Evolutionary conservation across 2,329 filamentous ascomycete species (phyloP), one percentile per base, ranked within the genome.

Genomic region (Microcyclosporella mali): DNA sequence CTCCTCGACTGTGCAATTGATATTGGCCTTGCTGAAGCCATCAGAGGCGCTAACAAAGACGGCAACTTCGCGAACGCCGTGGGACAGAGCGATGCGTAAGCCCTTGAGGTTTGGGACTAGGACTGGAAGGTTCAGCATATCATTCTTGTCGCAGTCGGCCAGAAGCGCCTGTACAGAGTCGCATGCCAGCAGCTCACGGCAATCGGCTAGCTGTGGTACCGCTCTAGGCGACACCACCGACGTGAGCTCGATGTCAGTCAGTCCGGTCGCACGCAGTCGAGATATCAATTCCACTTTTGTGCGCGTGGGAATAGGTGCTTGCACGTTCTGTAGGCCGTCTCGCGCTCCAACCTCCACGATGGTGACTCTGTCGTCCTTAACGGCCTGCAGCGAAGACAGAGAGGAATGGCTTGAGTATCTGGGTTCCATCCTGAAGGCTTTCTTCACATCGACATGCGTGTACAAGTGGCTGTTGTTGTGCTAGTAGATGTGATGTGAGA

Each of bases 11-110:
- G 61, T 58, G 43, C 66, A 67, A 33, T 68, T 67, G 33, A 62
- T 66, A 41, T 70, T 70, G 4, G 62, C 63, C 37, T 49, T 56
- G 45, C 67, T 70, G 36, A 70, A 70, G 0, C 60, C 66, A 32
- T 70, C 67, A 0, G 60, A 67, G 1, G 66, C 66, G 41, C 63
- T 66, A 14, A 66, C 54, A 37, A 70, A 69, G 0, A 70, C 65
- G 1, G 64, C 65, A 4, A 69, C 57, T 37, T 70, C 66, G 16
- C 53, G 58, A 2, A 63, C 64, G 0, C 56, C 58, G 30, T 59
- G 40, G 11, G 60, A 39, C 2, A 65, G 76, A 1, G 84, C 82
- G 32, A 85, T 78, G 52, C 83, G 74, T n/a, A 70, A 43, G 0
- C 68, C 66, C 41, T 64, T 67, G 10, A 62, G 14, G 46, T 70